phyloP scores from a whole-genome alignment of 2,329 filamentous ascomycete genomes.

The Gnomoniopsis sp. region DNA sequence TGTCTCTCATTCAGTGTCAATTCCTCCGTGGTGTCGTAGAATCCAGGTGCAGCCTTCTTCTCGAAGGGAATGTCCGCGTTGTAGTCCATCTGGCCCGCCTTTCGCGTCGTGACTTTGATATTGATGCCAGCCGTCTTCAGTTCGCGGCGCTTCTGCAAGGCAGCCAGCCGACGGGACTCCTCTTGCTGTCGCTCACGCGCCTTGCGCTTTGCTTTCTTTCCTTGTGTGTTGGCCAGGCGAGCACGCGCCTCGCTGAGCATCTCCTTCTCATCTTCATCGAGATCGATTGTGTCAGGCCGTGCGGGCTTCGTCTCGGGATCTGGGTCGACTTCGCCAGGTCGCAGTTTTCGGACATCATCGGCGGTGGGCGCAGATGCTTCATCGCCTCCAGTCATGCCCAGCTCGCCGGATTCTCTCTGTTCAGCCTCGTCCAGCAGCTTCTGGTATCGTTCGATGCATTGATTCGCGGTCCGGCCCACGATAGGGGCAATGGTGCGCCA shows the following conservation, averaged over 20 bases:
- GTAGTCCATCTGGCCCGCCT: constrained; percentile 98
- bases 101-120: constrained; percentile 87
- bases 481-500: constrained; percentile 98
- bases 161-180: constrained; percentile 83
- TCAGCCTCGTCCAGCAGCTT: constrained; percentile 95
- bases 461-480: constrained; percentile 92
- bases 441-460: constrained; percentile 95
- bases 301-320: constrained; percentile 96
- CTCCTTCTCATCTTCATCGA: constrained; percentile 99
- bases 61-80: constrained; percentile 99
- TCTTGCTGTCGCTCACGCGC: constrained; percentile 93
- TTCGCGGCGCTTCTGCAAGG: constrained; percentile 91
- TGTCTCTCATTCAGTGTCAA: constrained; percentile 76
- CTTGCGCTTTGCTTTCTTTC: constrained; percentile 98
- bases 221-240: constrained; percentile 93
- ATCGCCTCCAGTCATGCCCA: constrained; percentile 81
- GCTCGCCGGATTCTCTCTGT: constrained; percentile 73
- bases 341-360: constrained; percentile 83
- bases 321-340: constrained; percentile 93
- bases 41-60: constrained; percentile 81
- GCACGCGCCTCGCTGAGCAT: constrained; percentile 98
- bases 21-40: constrained; percentile 91
- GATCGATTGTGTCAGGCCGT: constrained; percentile 91
- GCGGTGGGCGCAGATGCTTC: constrained; percentile 86
- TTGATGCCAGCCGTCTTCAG: constrained; percentile 98